phyloP scores from a whole-genome alignment of 2,329 filamentous ascomycete genomes.

The Botrytis cinerea region DNA sequence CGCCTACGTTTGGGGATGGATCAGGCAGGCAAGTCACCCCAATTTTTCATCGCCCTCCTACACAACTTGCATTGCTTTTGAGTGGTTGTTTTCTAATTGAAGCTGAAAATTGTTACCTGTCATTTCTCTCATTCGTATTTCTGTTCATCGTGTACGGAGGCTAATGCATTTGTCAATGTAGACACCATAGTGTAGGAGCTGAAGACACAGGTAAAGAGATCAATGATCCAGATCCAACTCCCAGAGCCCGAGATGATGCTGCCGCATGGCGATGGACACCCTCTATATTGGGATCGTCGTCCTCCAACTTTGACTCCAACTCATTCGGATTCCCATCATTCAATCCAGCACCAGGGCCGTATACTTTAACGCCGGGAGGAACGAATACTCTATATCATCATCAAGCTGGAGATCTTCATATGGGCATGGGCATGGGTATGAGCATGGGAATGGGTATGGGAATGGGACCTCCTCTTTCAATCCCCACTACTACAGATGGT shows the following conservation, averaged over 20 bases:
- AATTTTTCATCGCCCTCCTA: background rate
- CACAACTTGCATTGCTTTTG: background rate
- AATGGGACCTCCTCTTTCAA: constrained; percentile 69
- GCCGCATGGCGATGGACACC: constrained; percentile 89
- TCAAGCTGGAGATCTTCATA: constrained; percentile 85
- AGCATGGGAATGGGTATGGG: constrained; percentile 63
- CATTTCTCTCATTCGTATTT: background rate
- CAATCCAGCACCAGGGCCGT: constrained; percentile 79
- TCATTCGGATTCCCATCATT: constrained; percentile 75
- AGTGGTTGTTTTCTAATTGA: background rate
- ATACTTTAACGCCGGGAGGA: constrained; percentile 82
- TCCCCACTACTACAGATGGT: constrained; percentile 67
- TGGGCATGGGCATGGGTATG: constrained; percentile 60
- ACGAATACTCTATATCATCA: constrained; percentile 79
- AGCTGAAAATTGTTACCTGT: background rate
- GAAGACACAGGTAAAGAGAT: constrained; percentile 47
- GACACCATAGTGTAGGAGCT: constrained; percentile 38
- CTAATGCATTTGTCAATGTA: constrained; percentile 24
- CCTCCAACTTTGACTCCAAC: constrained; percentile 83
- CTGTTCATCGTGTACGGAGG: background rate
- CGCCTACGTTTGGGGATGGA: constrained; percentile 33
- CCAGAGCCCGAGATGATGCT: constrained; percentile 74
- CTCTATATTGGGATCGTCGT: constrained; percentile 70
- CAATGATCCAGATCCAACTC: constrained; percentile 82
- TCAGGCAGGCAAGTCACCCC: constrained; percentile 33